A percentile compares a stretch with the other conserved stretches of the same genome.
Conservation (phyloP, 257 asterid species). For the Orobanche coerulescens region DNA sequence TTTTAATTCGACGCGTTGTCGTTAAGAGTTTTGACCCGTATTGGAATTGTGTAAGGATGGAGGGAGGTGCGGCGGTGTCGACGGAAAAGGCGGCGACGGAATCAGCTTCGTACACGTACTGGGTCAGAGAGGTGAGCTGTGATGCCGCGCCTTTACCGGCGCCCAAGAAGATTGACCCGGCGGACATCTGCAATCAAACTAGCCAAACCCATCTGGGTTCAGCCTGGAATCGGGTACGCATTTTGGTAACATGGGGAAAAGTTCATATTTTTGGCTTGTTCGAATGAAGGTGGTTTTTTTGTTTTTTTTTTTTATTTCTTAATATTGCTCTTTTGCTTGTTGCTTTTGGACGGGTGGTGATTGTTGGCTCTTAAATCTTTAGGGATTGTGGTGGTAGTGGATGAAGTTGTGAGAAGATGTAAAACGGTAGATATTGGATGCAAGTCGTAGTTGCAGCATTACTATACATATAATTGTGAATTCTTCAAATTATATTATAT, state of each 20-base stretch:
- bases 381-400: neutral
- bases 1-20: no score
- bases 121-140: constrained; percentile 46
- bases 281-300: neutral
- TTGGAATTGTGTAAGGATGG: constrained; percentile 25
- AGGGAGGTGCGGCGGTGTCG: constrained; percentile 39
- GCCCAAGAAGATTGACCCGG: constrained; percentile 29
- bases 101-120: constrained; percentile 47
- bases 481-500: neutral
- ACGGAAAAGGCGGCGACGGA: constrained; percentile 28
- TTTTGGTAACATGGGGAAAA: neutral
- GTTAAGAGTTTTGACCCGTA: no score
- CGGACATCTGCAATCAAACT: constrained; percentile 28
- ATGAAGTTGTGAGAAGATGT: neutral
- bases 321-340: no score
- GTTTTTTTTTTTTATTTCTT: neutral
- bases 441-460: neutral
- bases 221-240: constrained; percentile 56
- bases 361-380: neutral
- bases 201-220: constrained; percentile 52
- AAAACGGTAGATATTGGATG: neutral
- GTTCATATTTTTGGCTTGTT: neutral
- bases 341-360: no score
- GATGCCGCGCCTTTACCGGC: constrained; percentile 58
- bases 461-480: neutral